Conservation (phyloP, 768 basidiomycete species). For the Russula sp. region DNA sequence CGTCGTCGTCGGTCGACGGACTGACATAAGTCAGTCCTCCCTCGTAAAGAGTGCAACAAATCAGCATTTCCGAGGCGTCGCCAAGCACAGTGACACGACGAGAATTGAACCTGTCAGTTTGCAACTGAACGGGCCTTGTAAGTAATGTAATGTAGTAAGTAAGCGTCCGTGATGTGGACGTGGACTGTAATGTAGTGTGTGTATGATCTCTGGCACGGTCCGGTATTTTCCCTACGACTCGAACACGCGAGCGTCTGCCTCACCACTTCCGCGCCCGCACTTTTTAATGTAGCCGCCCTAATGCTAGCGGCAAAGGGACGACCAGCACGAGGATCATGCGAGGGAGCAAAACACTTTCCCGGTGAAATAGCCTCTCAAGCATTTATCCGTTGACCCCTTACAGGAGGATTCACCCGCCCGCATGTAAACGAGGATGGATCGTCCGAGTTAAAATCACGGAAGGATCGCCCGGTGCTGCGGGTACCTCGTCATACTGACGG, state of each 20-base stretch:
- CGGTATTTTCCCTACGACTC: neutral
- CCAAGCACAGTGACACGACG: neutral
- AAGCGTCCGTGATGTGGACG: neutral
- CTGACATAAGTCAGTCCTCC: slow-evolving; percentile 8
- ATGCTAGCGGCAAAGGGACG: neutral
- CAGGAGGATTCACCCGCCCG: neutral
- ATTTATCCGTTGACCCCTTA: neutral
- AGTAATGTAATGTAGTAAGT: too few relatives aligned
- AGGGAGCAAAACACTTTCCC: neutral
- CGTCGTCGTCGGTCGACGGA: neutral
- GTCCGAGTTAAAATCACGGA: slow-evolving; percentile 6
- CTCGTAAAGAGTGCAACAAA: neutral
- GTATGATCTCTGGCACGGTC: neutral
- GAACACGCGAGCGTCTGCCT: neutral
- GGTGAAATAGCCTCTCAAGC: neutral
- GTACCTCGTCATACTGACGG: neutral
- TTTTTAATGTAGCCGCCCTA: neutral
- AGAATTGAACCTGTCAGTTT: neutral
- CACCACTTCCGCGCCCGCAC: slow-evolving; percentile 4
- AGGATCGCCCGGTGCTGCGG: slow-evolving; percentile 5
- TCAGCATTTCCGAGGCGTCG: neutral
- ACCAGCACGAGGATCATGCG: neutral
- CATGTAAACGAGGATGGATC: neutral
- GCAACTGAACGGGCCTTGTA: neutral
- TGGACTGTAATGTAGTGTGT: too few relatives aligned